Evolutionary conservation across 768 basidiomycete genomes (phyloP), one percentile per base, ranked within the genome.

Genomic region (Zangia roseola): DNA sequence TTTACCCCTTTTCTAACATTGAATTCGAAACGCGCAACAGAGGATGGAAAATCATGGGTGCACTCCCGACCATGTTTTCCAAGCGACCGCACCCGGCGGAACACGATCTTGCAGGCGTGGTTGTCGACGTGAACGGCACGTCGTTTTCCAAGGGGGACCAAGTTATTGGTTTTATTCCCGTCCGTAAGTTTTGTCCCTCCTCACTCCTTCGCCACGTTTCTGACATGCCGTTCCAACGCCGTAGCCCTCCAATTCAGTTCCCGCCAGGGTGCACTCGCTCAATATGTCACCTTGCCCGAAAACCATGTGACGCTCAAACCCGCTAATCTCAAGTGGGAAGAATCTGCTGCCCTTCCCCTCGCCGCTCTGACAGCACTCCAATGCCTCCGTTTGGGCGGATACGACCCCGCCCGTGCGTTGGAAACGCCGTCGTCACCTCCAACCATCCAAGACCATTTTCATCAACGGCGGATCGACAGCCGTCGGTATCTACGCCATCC

Each of bases 381-480:
- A 51, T 77, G 72, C 0, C 72, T 90, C 6, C 68, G 79, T 37
- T 60, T 72, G 0, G 60, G 70, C 1, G 78, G 70, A 1, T 69
- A 76, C 24, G 61, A 86, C n/a, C 77, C 86, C 59, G 57, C n/a
- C 1, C 38, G 41, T 19, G 50, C 37, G 0, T 43, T 52, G 3
- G 24, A 30, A n/a, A 21, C 33, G 2, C 7, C 38, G 9, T 1
- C 24, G 20, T 13, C 30, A 4, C 23, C 44, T 0, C n/a, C 46
- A 1, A 8, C 36, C 21, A 7, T 16, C 14, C 51, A 78, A 2
- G 82, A 83, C 74, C 2, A 69, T 91, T 4, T 77, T 90, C 55
- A 70, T 91, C 58, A 83, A 86, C 47, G 87, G 87, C 0, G 88
- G 85, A 5, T 83, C 82, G 43, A 80, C 83, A 1, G 68, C 81